Percentiles rank a stretch among this genome's conserved stretches.
Evolutionary conservation across 768 basidiomycete genomes (phyloP).

Genomic region (Tylopilus vinaceipallidus): DNA sequence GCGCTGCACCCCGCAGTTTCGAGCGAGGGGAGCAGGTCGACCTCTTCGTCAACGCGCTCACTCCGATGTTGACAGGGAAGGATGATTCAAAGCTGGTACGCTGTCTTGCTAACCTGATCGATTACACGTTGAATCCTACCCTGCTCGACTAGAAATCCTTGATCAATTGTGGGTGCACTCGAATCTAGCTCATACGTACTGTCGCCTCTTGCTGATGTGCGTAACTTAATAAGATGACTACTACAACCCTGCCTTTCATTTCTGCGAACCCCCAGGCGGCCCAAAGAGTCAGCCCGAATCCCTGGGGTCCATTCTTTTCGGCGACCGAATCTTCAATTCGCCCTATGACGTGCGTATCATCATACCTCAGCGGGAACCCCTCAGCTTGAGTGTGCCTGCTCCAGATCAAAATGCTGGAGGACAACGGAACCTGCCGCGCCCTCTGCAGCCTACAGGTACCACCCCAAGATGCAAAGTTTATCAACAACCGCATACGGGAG

Average conservation of each 20-base stretch:
- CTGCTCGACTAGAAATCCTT: slow-evolving; percentile 68
- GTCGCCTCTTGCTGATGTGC: slow-evolving; percentile 4
- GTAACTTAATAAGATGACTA: slow-evolving; percentile 74
- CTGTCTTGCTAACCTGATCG: slow-evolving; percentile 6
- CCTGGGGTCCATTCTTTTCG: slow-evolving; percentile 92
- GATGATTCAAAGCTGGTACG: slow-evolving; percentile 75
- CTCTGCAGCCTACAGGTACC: slow-evolving; percentile 67
- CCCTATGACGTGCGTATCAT: slow-evolving; percentile 72
- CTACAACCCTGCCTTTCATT: slow-evolving; percentile 82
- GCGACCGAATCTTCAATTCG: slow-evolving; percentile 91
- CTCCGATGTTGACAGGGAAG: slow-evolving; percentile 72
- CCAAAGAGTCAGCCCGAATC: slow-evolving; percentile 76
- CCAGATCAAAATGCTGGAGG: slow-evolving; percentile 79
- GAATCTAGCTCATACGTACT: background rate
- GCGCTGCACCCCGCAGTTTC: slow-evolving; percentile 87
- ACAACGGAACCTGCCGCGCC: slow-evolving; percentile 70
- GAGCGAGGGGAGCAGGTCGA: slow-evolving; percentile 67
- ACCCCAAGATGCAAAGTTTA: slow-evolving; percentile 76
- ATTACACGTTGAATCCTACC: slow-evolving; percentile 7
- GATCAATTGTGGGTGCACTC: slow-evolving; percentile 64
- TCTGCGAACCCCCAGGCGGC: slow-evolving; percentile 79
- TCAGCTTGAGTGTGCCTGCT: slow-evolving; percentile 7
- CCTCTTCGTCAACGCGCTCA: slow-evolving; percentile 84
- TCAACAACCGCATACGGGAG: slow-evolving; percentile 88
- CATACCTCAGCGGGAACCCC: background rate